Conservation (phyloP, 495 filamentous ascomycete species). For the Evernia prunastri region DNA sequence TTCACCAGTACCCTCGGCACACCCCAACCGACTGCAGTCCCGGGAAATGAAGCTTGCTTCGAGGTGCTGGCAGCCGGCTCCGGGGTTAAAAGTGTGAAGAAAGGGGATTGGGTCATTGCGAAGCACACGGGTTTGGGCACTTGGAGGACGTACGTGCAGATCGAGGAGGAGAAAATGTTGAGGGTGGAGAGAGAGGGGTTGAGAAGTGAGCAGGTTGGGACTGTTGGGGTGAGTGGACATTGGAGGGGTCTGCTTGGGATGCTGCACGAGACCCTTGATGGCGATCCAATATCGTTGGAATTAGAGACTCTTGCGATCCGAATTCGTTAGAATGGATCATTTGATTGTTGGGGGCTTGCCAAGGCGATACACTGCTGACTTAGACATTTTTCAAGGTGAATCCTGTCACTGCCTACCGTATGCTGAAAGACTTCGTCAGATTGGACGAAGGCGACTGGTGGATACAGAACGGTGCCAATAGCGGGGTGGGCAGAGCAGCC, state of each 20-base stretch:
- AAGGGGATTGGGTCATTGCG: conserved; percentile 92
- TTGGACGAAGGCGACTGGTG: conserved; percentile 75
- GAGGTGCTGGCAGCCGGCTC: conserved; percentile 67
- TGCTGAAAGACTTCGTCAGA: conserved; percentile 77
- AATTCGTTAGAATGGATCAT: no score
- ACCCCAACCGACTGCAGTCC: conserved; percentile 60
- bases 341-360: neutral
- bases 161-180: conserved; percentile 57
- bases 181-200: conserved; percentile 63
- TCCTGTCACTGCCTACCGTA: conserved; percentile 85
- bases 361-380: neutral
- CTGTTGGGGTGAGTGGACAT: conserved; percentile 44
- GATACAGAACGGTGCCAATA: conserved; percentile 94
- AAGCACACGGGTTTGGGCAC: conserved; percentile 74
- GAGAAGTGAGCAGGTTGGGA: conserved; percentile 68
- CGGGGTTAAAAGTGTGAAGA: conserved; percentile 45
- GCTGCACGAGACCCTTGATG: neutral
- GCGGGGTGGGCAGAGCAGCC: conserved; percentile 79
- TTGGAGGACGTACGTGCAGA: conserved; percentile 82
- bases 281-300: no score
- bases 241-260: neutral
- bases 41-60: conserved; percentile 87
- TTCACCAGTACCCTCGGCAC: conserved; percentile 72
- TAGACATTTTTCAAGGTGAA: conserved; percentile 51
- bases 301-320: no score